Percentiles rank a stretch among this genome's conserved stretches.
phyloP scores from a whole-genome alignment of 192 early-diverging fungal genomes.

The Gryganskiella cystojenkinii region DNA sequence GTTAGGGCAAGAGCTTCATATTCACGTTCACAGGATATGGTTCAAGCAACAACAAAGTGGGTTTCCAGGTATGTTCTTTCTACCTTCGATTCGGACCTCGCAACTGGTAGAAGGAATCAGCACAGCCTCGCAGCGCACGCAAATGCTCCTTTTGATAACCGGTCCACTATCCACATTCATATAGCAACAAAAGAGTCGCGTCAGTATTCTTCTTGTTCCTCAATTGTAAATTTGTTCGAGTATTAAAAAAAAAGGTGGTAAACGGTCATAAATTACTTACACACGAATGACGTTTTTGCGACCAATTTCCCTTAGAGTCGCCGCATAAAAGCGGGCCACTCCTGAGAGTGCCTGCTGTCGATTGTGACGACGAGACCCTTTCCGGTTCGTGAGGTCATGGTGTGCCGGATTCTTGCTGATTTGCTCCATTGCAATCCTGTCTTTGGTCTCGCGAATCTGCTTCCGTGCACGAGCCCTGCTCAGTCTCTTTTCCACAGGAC shows the following conservation, averaged over 20 bases:
- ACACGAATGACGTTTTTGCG: slow-evolving; percentile 63
- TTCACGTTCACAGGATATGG: no score
- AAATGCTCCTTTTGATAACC: slow-evolving; percentile 63
- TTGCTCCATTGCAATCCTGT: slow-evolving; percentile 36
- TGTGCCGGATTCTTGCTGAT: slow-evolving; percentile 18
- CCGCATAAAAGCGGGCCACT: slow-evolving; percentile 58
- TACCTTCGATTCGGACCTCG: slow-evolving; percentile 56
- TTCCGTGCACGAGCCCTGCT: slow-evolving; percentile 19
- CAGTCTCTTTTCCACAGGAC: background rate
- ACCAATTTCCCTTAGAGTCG: slow-evolving; percentile 60
- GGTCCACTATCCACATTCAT: slow-evolving; percentile 57
- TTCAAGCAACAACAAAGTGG: no score
- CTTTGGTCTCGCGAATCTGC: slow-evolving; percentile 16
- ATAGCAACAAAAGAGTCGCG: background rate
- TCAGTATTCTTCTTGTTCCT: background rate
- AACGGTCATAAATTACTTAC: no score
- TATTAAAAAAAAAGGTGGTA: background rate
- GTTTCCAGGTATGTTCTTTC: background rate
- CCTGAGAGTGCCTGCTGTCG: slow-evolving; percentile 26
- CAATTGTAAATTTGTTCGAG: background rate
- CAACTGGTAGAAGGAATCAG: slow-evolving; percentile 64
- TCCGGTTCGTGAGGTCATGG: slow-evolving; percentile 8
- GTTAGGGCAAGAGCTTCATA: no score
- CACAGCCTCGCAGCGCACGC: slow-evolving; percentile 64
- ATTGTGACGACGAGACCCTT: background rate